Evolutionary conservation across 2,329 filamentous ascomycete genomes (phyloP).

Genomic region (Pezicula neosporulosa): DNA sequence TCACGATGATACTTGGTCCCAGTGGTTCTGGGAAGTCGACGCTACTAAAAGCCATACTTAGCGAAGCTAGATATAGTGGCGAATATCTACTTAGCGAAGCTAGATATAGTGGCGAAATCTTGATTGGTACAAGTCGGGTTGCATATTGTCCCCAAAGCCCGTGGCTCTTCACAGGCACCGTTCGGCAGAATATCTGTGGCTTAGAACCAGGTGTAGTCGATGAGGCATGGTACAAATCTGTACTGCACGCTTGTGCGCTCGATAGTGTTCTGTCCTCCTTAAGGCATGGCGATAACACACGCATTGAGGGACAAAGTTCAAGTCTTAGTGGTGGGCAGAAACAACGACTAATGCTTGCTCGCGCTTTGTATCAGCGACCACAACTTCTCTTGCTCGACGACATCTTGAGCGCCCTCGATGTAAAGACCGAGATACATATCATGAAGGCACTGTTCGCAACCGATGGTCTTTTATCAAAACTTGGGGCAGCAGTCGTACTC

Average conservation of each 20-base stretch:
- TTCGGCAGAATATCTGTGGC: constrained; percentile 35
- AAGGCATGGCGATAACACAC: constrained; percentile 12
- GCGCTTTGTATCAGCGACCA: constrained; percentile 50
- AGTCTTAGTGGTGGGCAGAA: constrained; percentile 7
- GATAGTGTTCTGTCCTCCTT: constrained; percentile 12
- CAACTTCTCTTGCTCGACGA: constrained; percentile 52
- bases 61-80: constrained; percentile 26
- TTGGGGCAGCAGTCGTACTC: neutral
- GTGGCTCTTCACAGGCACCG: constrained; percentile 37
- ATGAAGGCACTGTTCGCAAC: neutral
- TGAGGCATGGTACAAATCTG: constrained; percentile 17
- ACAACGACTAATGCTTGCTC: constrained; percentile 46
- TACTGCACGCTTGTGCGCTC: constrained; percentile 17
- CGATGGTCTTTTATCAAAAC: neutral
- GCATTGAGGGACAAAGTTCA: constrained; percentile 11
- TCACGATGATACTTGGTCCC: constrained; percentile 16
- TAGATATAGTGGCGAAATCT: constrained; percentile 18
- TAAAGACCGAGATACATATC: constrained; percentile 42
- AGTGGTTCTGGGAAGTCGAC: constrained; percentile 30
- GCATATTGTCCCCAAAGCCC: constrained; percentile 40
- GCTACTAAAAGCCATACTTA: constrained; percentile 28
- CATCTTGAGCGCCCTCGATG: constrained; percentile 52
- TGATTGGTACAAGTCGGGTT: constrained; percentile 4
- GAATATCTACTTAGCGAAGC: constrained; percentile 30
- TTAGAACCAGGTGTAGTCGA: constrained; percentile 14